Base-by-base conservation (phyloP, 1,284 basidiomycete genomes). In the Termitomyces sp. region DNA sequence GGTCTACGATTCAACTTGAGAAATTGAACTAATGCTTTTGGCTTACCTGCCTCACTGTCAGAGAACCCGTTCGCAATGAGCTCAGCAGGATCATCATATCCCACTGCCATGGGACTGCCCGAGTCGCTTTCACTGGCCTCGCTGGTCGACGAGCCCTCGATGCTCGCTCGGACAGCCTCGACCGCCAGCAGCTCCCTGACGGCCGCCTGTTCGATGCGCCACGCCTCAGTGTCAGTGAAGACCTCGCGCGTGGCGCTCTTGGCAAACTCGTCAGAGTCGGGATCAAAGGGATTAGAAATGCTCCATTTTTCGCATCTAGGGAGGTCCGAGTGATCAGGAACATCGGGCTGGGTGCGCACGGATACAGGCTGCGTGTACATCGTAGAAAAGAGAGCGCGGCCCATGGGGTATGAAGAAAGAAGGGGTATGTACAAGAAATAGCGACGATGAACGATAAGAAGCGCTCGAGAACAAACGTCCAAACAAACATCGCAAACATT, bases 261-360 rank as follows among this genome's bases (percentile, higher is more conserved):
- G 65, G 85, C 86, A 67, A 89, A 90, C 60, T 88, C 87, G 61
- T 89, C 87, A 12, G 85, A 82, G 68, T 90, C 88, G n/a, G 88
- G 87, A 69, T 90, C 87, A 65, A 89, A 90, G 5, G 80, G 72
- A 66, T 87, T 85, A 68, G 74, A 76, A 59, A 76, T 71, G 57
- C 82, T 80, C 86, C 86, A 90, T 67, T 72, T 81, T 65, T 80
- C 73, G 72, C 73, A 82, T 28, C 28, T 45, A 12, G 48, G 42
- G 6, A 40, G 15, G 33, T 54, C 53, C 15, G 33, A 48, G 2
- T 31, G 41, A 48, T 60, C 59, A 31, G 70, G 69, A 61, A 50
- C 34, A 24, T 81, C 78, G 45, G 77, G 77, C 54, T 80, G 78
- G 50, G 76, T 73, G 64, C 75, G 76, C 52, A 83, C 75, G 50